Evolutionary conservation across 2,329 filamentous ascomycete genomes (phyloP).

Genomic region (Cladophialophora bantiana): DNA sequence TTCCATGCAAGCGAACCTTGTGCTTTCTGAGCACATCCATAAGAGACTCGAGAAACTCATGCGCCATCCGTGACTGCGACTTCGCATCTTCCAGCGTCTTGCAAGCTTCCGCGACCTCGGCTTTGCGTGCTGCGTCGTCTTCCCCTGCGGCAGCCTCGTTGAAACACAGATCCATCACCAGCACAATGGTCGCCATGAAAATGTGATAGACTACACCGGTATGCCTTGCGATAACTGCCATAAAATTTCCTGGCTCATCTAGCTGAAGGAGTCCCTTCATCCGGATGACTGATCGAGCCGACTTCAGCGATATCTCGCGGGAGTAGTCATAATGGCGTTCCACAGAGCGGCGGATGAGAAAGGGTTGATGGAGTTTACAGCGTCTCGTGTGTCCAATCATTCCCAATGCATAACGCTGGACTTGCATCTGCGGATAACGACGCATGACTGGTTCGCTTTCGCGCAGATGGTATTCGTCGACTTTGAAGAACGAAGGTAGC

Average conservation of each 20-base stretch:
- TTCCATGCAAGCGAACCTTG: constrained; percentile 30
- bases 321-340: constrained; percentile 50
- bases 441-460: constrained; percentile 44
- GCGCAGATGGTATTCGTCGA: constrained; percentile 44
- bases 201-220: constrained; percentile 48
- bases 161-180: constrained; percentile 50
- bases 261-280: constrained; percentile 47
- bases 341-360: constrained; percentile 48
- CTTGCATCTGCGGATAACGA: constrained; percentile 43
- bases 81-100: constrained; percentile 49
- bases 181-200: constrained; percentile 49
- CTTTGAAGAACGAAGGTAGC: constrained; percentile 48
- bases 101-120: constrained; percentile 50
- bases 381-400: constrained; percentile 48
- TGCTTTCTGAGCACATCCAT: constrained; percentile 48
- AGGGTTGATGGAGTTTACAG: constrained; percentile 51
- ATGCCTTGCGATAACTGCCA: constrained; percentile 37
- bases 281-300: constrained; percentile 49
- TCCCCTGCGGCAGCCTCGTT: constrained; percentile 44
- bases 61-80: constrained; percentile 43
- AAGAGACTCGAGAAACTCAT: constrained; percentile 48
- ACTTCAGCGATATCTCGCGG: constrained; percentile 47
- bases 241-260: constrained; percentile 39
- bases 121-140: constrained; percentile 45
- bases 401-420: constrained; percentile 48